A percentile compares a stretch with the other conserved stretches of the same genome.
These are phyloP conservation scores for Eucalyptus tenuipes DNA, from an alignment of 345 rosid species.

Conservation along the genomic window DNA sequence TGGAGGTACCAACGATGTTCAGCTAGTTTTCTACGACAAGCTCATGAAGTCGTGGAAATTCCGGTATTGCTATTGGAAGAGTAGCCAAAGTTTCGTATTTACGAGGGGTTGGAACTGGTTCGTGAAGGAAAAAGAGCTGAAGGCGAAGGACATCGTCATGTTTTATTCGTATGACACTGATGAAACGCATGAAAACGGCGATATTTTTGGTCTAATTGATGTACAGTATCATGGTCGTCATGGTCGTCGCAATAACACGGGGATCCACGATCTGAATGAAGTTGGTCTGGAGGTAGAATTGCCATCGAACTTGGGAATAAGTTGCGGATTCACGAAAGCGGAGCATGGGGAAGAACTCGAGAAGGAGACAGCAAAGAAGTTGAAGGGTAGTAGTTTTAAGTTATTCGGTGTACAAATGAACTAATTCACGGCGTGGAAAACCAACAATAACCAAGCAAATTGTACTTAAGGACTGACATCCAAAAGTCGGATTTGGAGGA, in stretches of 20 bases:
- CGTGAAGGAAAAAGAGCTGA: slow-evolving; percentile 50
- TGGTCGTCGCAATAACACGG: not conserved
- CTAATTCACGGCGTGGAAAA: not conserved
- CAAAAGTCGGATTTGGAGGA: not conserved
- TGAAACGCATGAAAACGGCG: not conserved
- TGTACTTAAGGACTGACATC: not conserved
- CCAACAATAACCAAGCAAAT: not conserved
- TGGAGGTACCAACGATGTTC: slow-evolving; percentile 14
- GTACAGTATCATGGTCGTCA: not conserved
- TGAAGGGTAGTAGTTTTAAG: not conserved
- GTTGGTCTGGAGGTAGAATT: not conserved
- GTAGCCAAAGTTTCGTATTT: slow-evolving; percentile 88
- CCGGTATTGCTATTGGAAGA: slow-evolving; percentile 84
- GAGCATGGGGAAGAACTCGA: not conserved
- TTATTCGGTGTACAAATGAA: slow-evolving; percentile 6
- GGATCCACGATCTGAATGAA: not conserved
- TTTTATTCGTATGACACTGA: slow-evolving; percentile 25
- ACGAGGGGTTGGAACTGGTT: slow-evolving; percentile 83
- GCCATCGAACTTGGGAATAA: not conserved
- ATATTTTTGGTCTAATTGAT: not conserved
- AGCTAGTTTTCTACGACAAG: slow-evolving; percentile 49
- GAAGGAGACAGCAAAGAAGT: not conserved
- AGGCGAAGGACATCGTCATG: slow-evolving; percentile 36
- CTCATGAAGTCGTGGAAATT: slow-evolving; percentile 69
- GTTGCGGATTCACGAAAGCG: not conserved